phyloP scores from a whole-genome alignment of 139 green algal genomes.

The Chlamydomonas incerta region DNA sequence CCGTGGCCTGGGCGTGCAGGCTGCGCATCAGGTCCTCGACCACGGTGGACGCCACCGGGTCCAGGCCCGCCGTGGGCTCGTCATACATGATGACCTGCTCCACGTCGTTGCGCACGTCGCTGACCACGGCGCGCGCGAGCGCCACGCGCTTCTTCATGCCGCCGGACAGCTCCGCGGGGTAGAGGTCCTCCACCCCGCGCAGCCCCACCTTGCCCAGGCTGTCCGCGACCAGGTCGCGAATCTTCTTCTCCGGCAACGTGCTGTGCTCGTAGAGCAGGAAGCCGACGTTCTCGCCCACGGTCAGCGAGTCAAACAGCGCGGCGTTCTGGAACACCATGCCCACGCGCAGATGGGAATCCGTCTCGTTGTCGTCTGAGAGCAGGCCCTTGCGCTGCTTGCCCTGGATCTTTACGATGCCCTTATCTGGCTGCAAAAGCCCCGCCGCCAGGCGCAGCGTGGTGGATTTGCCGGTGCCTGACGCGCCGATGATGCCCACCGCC shows the following conservation, averaged over 20 bases:
- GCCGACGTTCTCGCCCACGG: conserved; percentile 94
- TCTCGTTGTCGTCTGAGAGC: conserved; percentile 76
- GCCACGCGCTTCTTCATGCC: conserved; percentile 99
- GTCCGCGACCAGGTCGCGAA: conserved; percentile 82
- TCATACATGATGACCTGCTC: conserved; percentile 99
- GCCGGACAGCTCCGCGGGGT: conserved; percentile 93
- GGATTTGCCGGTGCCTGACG: conserved; percentile 96
- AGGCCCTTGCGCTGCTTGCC: conserved; percentile 81
- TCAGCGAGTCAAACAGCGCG: conserved; percentile 98
- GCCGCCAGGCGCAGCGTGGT: conserved; percentile 95
- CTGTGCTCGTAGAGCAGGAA: conserved; percentile 97
- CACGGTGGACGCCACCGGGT: conserved; percentile 97
- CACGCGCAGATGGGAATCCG: conserved; percentile 68
- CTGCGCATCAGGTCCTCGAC: conserved; percentile 97
- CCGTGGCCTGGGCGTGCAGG: conserved; percentile 80
- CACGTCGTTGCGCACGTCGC: conserved; percentile 41
- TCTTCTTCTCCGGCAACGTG: conserved; percentile 71
- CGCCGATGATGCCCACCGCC: conserved; percentile 98
- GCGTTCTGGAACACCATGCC: conserved; percentile 98
- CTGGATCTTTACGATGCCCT: conserved; percentile 86
- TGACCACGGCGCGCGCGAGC: conserved; percentile 77
- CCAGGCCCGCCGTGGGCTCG: conserved; percentile 97
- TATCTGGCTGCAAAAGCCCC: conserved; percentile 94
- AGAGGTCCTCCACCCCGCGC: conserved; percentile 89
- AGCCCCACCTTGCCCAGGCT: conserved; percentile 92